Evolutionary conservation across 2,329 filamentous ascomycete genomes (phyloP), one percentile per base, ranked within the genome.

Genomic region (Colletotrichum coccodes): DNA sequence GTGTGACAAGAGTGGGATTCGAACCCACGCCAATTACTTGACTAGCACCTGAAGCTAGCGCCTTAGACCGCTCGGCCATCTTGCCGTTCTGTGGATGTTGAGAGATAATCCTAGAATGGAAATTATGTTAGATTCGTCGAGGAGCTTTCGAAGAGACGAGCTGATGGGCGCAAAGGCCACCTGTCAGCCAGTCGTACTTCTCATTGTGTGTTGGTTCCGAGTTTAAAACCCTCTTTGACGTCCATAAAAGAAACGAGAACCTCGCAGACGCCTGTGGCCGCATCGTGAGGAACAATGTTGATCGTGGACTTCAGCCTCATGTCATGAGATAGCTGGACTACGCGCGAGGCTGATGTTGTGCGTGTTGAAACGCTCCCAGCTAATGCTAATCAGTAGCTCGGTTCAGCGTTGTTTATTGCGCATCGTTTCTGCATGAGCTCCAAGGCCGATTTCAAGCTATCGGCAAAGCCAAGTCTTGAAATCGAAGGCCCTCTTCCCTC

Each of bases 21-120:
- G 65, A 68, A 68, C 65, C 61, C 65, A 50, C 54, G 66, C 66
- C 61, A 50, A 66, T 69, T 69, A 28, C 66, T 66, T 50, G 61
- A 69, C 61, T 66, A 69, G 66, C 66, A 69, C 66, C 66, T 69
- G 66, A 69, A 69, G 66, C 66, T 69, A 66, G 66, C 66, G 66
- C 66, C 66, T 69, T 69, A 60, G 66, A 69, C 66, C 66, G 66
- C 66, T 69, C 66, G 66, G 66, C 66, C 66, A 69, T 69, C 66
- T 69, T 66, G 62, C 66, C 66, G 14, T 2, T 11, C 5, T 12
- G 1, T 30, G 18, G 0, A 14, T 40, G 7, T 12, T 68, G 65
- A 7, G 7, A 0, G 0, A 1, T 0, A 0, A 0, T 0, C 0
- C 0, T 0, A 3, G 16, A 2, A 14, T 46, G 9, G 21, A 1